Conservation (phyloP, 768 basidiomycete species). For the Tephrocybe sp. region DNA sequence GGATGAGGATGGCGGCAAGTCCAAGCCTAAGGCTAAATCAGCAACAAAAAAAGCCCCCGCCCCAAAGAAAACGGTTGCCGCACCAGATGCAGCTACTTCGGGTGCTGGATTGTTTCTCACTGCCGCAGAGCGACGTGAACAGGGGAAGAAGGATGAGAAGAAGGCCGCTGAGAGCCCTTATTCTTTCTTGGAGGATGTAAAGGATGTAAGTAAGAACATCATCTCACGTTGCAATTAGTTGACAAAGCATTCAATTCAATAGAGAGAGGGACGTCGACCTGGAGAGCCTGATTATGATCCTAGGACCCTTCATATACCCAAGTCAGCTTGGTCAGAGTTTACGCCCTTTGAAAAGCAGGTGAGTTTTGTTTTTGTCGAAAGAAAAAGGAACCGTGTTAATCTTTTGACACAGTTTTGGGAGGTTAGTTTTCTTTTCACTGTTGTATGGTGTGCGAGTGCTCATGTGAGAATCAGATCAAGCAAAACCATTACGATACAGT, state of each 20-base stretch:
- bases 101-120: constrained; percentile 62
- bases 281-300: constrained; percentile 89
- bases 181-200: constrained; percentile 65
- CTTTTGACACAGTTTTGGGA: constrained; percentile 61
- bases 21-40: constrained; percentile 31
- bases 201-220: constrained; percentile 63
- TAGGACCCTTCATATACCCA: constrained; percentile 79
- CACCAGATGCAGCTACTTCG: constrained; percentile 17
- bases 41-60: constrained; percentile 23
- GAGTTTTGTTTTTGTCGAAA: constrained; percentile 11
- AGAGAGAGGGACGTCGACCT: constrained; percentile 81
- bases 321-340: constrained; percentile 73
- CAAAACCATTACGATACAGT: constrained; percentile 97
- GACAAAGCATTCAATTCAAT: constrained; percentile 3
- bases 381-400: constrained; percentile 2
- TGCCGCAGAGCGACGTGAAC: constrained; percentile 73
- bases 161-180: constrained; percentile 76
- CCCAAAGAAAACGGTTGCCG: constrained; percentile 20
- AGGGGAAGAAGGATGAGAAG: constrained; percentile 80
- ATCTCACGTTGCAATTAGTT: neutral
- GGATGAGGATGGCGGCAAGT: constrained; percentile 36
- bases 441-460: neutral
- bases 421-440: constrained; percentile 35
- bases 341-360: constrained; percentile 96
- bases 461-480: constrained; percentile 63